These are phyloP conservation scores for carrot (Daucus carota) DNA, from an alignment of 129 eudicot species.

Conservation along the genomic window DNA sequence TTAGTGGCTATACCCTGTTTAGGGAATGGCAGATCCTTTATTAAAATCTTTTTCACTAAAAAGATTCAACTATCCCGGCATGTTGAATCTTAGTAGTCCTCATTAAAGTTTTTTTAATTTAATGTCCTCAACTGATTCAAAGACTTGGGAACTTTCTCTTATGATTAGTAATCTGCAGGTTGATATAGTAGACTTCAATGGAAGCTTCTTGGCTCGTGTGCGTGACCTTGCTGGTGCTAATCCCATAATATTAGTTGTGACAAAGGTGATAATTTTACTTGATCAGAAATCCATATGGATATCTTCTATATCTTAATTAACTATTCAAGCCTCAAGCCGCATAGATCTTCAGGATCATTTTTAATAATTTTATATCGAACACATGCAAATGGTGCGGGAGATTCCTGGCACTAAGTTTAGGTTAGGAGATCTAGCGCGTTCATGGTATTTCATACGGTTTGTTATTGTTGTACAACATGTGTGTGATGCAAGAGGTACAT, in stretches of 20 bases:
- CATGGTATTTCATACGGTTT: not conserved
- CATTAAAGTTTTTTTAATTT: not conserved
- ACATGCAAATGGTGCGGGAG: not conserved
- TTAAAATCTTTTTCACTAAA: too few species aligned
- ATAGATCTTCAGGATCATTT: not conserved
- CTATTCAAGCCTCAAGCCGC: not conserved
- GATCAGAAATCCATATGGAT: not conserved
- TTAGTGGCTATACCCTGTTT: not conserved
- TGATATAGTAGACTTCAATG: slow-evolving; percentile 95
- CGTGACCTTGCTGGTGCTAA: slow-evolving; percentile 97
- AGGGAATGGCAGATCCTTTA: not conserved
- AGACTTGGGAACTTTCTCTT: slow-evolving; percentile 1
- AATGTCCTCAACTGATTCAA: not conserved
- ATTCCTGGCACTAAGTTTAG: not conserved
- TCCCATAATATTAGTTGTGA: slow-evolving; percentile 87
- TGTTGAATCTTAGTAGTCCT: not conserved
- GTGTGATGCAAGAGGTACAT: not conserved
- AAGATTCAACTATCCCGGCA: too few species aligned
- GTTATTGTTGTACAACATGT: not conserved
- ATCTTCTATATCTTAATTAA: not conserved
- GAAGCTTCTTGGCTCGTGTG: slow-evolving; percentile 89
- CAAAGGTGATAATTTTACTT: slow-evolving; percentile 47
- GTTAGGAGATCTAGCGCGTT: not conserved
- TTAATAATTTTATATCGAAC: not conserved
- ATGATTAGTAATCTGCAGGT: slow-evolving; percentile 43